Conservation (phyloP, 257 asterid species). For the Ligustrum vulgare region DNA sequence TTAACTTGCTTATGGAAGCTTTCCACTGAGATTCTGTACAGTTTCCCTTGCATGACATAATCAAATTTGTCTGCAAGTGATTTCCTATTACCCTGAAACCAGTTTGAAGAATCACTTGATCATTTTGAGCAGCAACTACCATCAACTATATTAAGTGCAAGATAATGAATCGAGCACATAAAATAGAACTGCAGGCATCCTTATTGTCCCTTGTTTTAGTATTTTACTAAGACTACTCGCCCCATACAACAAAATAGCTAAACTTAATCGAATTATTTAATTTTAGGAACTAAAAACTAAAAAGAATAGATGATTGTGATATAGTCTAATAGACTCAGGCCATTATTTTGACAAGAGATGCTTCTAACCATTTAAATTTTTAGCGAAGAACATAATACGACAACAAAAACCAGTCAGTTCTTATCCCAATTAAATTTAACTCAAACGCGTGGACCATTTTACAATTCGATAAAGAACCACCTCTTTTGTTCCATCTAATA, state of each 20-base stretch:
- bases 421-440: too few relatives aligned
- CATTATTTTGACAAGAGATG: too few relatives aligned
- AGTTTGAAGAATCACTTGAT: not conserved
- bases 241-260: not conserved
- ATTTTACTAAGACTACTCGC: not conserved
- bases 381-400: too few relatives aligned
- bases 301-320: too few relatives aligned
- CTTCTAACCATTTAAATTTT: too few relatives aligned
- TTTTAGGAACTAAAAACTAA: too few relatives aligned
- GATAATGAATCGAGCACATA: not conserved
- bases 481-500: too few relatives aligned
- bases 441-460: too few relatives aligned
- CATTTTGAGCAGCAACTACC: not conserved
- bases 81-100: constrained; percentile 66
- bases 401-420: too few relatives aligned
- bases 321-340: too few relatives aligned
- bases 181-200: not conserved
- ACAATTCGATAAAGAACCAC: too few relatives aligned
- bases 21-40: constrained; percentile 81
- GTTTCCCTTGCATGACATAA: constrained; percentile 92
- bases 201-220: not conserved
- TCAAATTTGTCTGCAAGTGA: constrained; percentile 87
- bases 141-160: not conserved
- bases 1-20: constrained; percentile 49
- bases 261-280: too few relatives aligned